A percentile compares a stretch with the other conserved stretches of the same genome.
Conservation (phyloP, 2,329 filamentous ascomycete species). For the Sporothrix mexicana region DNA sequence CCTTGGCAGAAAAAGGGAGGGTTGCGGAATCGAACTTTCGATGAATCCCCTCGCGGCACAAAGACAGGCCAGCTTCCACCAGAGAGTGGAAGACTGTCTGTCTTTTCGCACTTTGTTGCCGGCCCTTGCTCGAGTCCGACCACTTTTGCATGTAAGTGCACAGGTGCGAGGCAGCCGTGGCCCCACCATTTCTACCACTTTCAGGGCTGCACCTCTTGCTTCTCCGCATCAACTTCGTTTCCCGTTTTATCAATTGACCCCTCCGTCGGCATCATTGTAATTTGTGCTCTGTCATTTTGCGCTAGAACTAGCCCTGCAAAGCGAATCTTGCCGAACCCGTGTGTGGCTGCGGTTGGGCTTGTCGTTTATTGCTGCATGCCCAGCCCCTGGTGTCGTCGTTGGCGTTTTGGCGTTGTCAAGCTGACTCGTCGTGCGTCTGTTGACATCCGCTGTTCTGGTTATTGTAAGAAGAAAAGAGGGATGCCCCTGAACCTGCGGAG, state of each 20-base stretch:
- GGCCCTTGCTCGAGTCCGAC: neutral
- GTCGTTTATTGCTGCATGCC: neutral
- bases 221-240: neutral
- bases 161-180: neutral
- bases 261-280: slow-evolving; percentile 21
- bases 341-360: neutral
- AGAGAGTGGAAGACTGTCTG: neutral
- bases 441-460: too few relatives aligned
- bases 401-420: neutral
- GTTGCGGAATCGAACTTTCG: neutral
- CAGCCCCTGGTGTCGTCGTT: neutral
- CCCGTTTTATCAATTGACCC: neutral
- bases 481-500: neutral
- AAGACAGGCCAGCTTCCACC: neutral
- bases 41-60: neutral
- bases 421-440: too few relatives aligned
- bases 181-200: neutral
- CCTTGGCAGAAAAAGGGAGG: neutral
- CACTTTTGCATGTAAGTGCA: slow-evolving; percentile 12
- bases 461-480: neutral
- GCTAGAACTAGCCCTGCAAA: neutral
- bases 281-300: too few relatives aligned
- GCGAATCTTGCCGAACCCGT: slow-evolving; percentile 9
- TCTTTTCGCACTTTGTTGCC: neutral
- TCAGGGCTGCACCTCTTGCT: neutral